Evolutionary conservation across 495 filamentous ascomycete species (phyloP).

Genomic region (Penicillium cosmopolitanum): DNA sequence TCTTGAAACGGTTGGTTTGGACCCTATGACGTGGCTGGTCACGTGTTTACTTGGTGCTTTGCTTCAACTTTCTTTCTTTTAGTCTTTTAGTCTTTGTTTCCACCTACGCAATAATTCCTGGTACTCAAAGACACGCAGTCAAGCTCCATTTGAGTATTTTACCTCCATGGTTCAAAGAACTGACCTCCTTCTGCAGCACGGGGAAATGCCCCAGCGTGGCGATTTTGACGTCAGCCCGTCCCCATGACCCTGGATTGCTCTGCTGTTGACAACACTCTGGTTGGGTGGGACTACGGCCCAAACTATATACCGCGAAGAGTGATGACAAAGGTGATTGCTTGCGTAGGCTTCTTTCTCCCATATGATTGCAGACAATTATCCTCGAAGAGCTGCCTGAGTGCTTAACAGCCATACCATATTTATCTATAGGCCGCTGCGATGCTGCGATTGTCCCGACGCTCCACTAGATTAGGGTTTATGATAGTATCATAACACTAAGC

Average conservation of each 20-base stretch:
- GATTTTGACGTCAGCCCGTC: slow-evolving; percentile 4
- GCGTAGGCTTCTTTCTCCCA: too few relatives aligned
- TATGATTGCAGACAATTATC: too few relatives aligned
- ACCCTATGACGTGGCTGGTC: slow-evolving; percentile 7
- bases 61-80: background rate
- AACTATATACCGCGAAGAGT: too few relatives aligned
- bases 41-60: background rate
- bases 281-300: background rate
- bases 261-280: background rate
- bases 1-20: background rate
- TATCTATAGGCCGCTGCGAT: too few relatives aligned
- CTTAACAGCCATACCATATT: too few relatives aligned
- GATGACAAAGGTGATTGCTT: too few relatives aligned
- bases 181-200: background rate
- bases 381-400: too few relatives aligned
- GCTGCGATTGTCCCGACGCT: too few relatives aligned
- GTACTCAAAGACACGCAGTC: too few relatives aligned
- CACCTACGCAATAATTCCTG: background rate
- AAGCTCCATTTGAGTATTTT: too few relatives aligned
- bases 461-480: too few relatives aligned
- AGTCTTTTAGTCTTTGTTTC: background rate
- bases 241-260: background rate
- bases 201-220: background rate
- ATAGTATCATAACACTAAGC: too few relatives aligned
- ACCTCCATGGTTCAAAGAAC: background rate